Evolutionary conservation across 495 filamentous ascomycete genomes (phyloP).

Genomic region (Parachaetomium inaequale): DNA sequence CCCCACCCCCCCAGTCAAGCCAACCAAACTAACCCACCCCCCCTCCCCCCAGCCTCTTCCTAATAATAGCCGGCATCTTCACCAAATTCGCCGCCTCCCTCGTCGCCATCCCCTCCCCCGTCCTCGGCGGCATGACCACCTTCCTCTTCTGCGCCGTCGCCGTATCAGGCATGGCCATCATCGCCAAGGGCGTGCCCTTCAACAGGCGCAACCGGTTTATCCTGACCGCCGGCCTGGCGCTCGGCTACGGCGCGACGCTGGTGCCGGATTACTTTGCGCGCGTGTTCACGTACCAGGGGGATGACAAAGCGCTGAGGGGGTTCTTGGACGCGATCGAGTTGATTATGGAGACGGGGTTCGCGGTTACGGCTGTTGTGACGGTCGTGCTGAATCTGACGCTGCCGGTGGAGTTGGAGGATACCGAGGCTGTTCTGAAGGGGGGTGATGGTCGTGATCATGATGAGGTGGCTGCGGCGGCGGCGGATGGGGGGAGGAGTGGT

Average conservation of each 20-base stretch:
- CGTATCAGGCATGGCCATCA: conserved; percentile 82
- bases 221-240: conserved; percentile 68
- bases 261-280: conserved; percentile 73
- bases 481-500: neutral
- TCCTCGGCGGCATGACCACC: conserved; percentile 90
- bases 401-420: conserved; percentile 65
- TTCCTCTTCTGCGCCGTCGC: conserved; percentile 85
- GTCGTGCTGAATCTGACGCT: conserved; percentile 71
- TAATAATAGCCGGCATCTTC: conserved; percentile 85
- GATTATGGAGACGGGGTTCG: conserved; percentile 77
- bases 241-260: conserved; percentile 79
- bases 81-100: conserved; percentile 89
- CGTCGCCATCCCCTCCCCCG: conserved; percentile 73
- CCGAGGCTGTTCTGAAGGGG: neutral
- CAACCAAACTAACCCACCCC: neutral
- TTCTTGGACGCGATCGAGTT: conserved; percentile 80
- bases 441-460: neutral
- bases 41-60: conserved; percentile 59
- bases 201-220: conserved; percentile 86
- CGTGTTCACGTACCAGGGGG: conserved; percentile 69
- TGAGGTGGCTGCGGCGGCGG: neutral
- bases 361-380: conserved; percentile 65
- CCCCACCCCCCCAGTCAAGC: neutral
- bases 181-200: conserved; percentile 67
- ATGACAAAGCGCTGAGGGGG: conserved; percentile 67